Evolutionary conservation across 345 rosid species (phyloP).

Genomic region (Dipteronia sinensis): DNA sequence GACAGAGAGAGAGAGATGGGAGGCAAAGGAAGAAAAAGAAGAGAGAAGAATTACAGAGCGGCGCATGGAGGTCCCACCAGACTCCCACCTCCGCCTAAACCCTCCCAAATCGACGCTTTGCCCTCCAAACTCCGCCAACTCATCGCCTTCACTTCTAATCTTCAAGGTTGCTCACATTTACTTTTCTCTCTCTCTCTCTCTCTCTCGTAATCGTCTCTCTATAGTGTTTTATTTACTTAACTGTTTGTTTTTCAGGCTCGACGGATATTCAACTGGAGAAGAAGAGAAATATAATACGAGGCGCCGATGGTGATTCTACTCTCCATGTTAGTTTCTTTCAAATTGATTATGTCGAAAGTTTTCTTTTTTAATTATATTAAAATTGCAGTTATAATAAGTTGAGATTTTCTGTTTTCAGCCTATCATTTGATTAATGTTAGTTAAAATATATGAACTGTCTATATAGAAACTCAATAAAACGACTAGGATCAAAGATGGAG

Average conservation of each 20-base stretch:
- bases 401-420: neutral
- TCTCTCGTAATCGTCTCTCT: neutral
- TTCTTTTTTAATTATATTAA: neutral
- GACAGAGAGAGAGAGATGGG: slow-evolving; percentile 53
- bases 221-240: neutral
- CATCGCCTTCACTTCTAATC: slow-evolving; percentile 57
- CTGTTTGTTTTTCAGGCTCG: slow-evolving; percentile 26
- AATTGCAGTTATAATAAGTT: neutral
- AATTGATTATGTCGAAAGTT: neutral
- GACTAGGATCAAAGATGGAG: slow-evolving; percentile 23
- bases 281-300: slow-evolving; percentile 14
- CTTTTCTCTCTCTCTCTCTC: neutral
- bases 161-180: slow-evolving; percentile 25
- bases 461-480: slow-evolving; percentile 31
- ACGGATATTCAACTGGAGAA: slow-evolving; percentile 15
- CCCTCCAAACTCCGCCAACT: slow-evolving; percentile 82
- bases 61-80: slow-evolving; percentile 74
- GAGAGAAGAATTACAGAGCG: slow-evolving; percentile 83
- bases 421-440: neutral
- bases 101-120: slow-evolving; percentile 62
- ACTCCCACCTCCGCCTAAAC: slow-evolving; percentile 90
- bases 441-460: neutral
- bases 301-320: slow-evolving; percentile 6
- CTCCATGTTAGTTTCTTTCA: slow-evolving; percentile 9
- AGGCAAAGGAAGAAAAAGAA: slow-evolving; percentile 74